Evolutionary conservation across 768 basidiomycete species (phyloP).

Genomic region (Tricholoma terreum): DNA sequence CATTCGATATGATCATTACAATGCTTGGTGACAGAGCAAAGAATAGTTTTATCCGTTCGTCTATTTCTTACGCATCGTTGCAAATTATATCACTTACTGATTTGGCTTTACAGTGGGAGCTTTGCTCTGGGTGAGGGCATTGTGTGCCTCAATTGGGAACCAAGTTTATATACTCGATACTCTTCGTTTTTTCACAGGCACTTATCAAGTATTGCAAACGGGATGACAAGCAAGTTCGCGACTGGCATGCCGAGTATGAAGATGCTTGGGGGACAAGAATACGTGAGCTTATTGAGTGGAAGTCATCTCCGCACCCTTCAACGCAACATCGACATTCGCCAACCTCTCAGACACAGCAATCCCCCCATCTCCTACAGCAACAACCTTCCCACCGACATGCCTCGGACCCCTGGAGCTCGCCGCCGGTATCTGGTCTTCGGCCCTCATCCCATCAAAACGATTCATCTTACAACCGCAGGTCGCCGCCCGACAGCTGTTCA

Average conservation of each 20-base stretch:
- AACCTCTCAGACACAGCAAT: slow-evolving; percentile 7
- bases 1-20: slow-evolving; percentile 41
- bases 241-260: slow-evolving; percentile 62
- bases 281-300: slow-evolving; percentile 44
- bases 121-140: slow-evolving; percentile 56
- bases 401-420: slow-evolving; percentile 28
- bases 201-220: slow-evolving; percentile 62
- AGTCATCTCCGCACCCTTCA: slow-evolving; percentile 35
- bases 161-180: slow-evolving; percentile 10
- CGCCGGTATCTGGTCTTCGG: slow-evolving; percentile 21
- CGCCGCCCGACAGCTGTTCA: slow-evolving; percentile 21
- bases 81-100: not conserved
- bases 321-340: slow-evolving; percentile 24
- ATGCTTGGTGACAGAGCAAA: slow-evolving; percentile 50
- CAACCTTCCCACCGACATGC: slow-evolving; percentile 25
- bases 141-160: slow-evolving; percentile 3
- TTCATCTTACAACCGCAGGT: slow-evolving; percentile 22
- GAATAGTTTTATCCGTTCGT: slow-evolving; percentile 44
- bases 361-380: slow-evolving; percentile 13
- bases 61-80: slow-evolving; percentile 1
- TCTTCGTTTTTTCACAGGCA: slow-evolving; percentile 37
- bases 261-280: slow-evolving; percentile 64
- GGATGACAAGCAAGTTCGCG: slow-evolving; percentile 52
- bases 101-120: slow-evolving; percentile 47
- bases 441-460: slow-evolving; percentile 30